Evolutionary conservation across 805 yeast genomes (phyloP), one percentile per base, ranked within the genome.

Genomic region (Saturnispora bothae): DNA sequence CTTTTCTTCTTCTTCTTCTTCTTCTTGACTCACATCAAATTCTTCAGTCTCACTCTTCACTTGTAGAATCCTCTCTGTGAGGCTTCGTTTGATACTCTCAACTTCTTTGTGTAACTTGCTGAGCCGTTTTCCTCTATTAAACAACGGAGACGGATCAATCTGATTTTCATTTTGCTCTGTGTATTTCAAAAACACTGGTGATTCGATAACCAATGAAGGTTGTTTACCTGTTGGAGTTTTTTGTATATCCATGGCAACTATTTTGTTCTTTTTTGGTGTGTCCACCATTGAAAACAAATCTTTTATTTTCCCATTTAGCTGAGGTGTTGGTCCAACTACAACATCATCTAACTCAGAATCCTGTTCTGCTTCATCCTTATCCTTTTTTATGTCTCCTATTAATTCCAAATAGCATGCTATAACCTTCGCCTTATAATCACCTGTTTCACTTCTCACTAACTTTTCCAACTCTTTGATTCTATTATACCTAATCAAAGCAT

Each of bases 271-370:
- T 10, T 17, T 14, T 15, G 31, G 40, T 6, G 33, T 32, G 8
- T 27, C 20, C 9, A 17, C 51, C 38, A 76, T 62, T 43, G 83
- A 94, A 51, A 84, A 78, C 4, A 84, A 64, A 14, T 92, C 76
- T 25, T 82, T 54, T 0, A 83, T 82, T 38, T 79, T 70, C 0
- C 95, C 95, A 43, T 78, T 68, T 8, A 83, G 68, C 48, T 84
- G 95, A 0, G 95, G 95, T 0, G 95, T 84, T 1, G 95, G 95
- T 0, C 94, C 94, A 10, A 83, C 53, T 43, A 75, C 81, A 18
- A 39, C 43, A 7, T 33, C 23, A 4, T 39, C 42, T 8, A 39
- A 39, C 19, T 43, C 43, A 15, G 46, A 34, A 8, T 27, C 39
- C 14, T 39, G 40, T 13, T 43, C 49, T 20, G 7, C 12, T n/a